Conservation (phyloP, 257 asterid genomes). For the Ballota nigra region DNA sequence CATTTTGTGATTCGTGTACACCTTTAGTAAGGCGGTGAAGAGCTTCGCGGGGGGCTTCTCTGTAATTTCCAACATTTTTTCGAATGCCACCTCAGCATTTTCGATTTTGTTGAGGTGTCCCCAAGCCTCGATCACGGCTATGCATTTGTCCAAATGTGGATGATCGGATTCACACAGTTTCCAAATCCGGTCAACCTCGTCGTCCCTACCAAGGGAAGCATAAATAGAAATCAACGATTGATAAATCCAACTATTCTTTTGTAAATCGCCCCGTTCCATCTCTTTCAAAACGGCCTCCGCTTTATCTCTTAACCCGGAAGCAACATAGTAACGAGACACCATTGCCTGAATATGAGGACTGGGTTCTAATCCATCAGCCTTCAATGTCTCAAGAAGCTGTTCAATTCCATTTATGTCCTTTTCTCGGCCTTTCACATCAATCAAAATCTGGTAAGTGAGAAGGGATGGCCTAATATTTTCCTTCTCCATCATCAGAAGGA, state of each 20-base stretch:
- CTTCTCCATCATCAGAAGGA: constrained; percentile 66
- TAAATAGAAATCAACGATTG: constrained; percentile 52
- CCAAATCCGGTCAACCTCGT: constrained; percentile 76
- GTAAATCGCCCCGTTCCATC: constrained; percentile 50
- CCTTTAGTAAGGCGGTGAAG: constrained; percentile 41
- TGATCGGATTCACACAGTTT: constrained; percentile 42
- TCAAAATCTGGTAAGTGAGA: constrained; percentile 56
- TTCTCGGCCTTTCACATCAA: constrained; percentile 56
- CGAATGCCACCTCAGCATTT: constrained; percentile 66
- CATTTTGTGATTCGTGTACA: constrained; percentile 60
- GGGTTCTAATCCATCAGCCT: constrained; percentile 51
- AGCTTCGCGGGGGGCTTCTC: constrained; percentile 39
- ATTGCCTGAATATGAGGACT: constrained; percentile 24
- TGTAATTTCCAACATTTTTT: constrained; percentile 32
- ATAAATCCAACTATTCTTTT: constrained; percentile 45
- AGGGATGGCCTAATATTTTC: constrained; percentile 51
- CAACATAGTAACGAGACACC: constrained; percentile 48
- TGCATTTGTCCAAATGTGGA: constrained; percentile 40
- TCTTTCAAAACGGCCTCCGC: constrained; percentile 59
- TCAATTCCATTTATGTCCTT: constrained; percentile 73
- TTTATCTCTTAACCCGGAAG: constrained; percentile 52
- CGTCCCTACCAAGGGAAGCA: constrained; percentile 60
- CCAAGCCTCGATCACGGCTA: constrained; percentile 71
- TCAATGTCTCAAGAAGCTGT: constrained; percentile 59
- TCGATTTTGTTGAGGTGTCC: constrained; percentile 58